Evolutionary conservation across 768 basidiomycete species (phyloP), one percentile per base, ranked within the genome.

Genomic region (Mycena galopus): DNA sequence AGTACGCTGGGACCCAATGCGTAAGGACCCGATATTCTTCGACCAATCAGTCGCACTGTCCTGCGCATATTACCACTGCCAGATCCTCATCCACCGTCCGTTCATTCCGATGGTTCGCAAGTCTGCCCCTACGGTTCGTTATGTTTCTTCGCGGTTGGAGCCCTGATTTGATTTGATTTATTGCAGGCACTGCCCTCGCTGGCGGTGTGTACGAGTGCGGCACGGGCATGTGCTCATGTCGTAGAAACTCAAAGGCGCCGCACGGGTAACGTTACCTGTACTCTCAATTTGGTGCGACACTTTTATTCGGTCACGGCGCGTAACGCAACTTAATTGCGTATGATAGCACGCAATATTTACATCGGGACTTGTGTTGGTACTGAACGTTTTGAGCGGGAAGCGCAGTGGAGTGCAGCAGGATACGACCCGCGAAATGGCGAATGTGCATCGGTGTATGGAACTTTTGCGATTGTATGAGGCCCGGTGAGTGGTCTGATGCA

Each of bases 131-230:
- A 35, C 19, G 25, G 10, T 14, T 2, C 57, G 51, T 53, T 6
- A 11, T 14, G 25, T 10, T 21, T 32, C 17, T 16, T 39, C 39
- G 17, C 21, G 32, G 35, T 23, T n/a, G n/a, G n/a, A 16, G 8
- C 21, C n/a, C n/a, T 14, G 44, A 11, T 47, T n/a, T n/a, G n/a
- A n/a, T 47, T 21, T 47, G n/a, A 10, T 21, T 12, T 9, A 51
- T 51, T 51, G 25, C 19, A 51, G 50, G 50, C 23, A 51, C n/a
- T 51, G 50, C 50, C 50, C 55, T 77, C 94, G 0, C 84, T 96
- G 37, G 92, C 93, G 0, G 95, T 96, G 62, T 96, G 94, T 79
- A 91, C 92, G 19, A 96, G 94, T 73, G 91, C 95, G 1, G 93
- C 95, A 3, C 86, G 94, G 16, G 94, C 93, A 3, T 92, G 89